Base-by-base conservation (phyloP, 1,284 basidiomycete genomes). In the Xanthoconium separans region DNA sequence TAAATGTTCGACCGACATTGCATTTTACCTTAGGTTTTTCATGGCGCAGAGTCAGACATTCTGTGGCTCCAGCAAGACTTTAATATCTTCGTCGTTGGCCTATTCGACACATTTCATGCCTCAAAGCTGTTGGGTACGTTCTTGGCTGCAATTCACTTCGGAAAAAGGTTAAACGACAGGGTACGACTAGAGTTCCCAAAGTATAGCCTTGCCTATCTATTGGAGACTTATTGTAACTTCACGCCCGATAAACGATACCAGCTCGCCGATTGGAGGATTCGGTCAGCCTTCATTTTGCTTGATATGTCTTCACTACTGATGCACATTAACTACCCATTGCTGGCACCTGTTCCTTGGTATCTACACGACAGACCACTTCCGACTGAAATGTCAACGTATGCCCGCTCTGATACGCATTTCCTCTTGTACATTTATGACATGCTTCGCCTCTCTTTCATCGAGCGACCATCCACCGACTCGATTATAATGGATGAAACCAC, bases 81-180 rank as follows among this genome's bases (percentile, higher is more conserved):
- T 68, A 93, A 92, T 50, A 69, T 98, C 3, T 98, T 95, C 70
- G 79, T 98, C 45, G 95, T 99, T 57, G 93, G 94, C 58, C 74
- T 99, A 10, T 99, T 98, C 68, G 96, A 99, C 69, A 99, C 97
- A 0, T 98, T 87, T 69, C 95, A 98, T 64, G 96, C 96, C 1
- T 93, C 93, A 0, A 91, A 90, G 64, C 76, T 92, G 1, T 76
- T 97, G 50, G 85, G 89, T 91, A 64, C 50, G 77, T 39, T 24
- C 8, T 7, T 30, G 31, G 15, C 29, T 43, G 7, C 13, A 27
- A 49, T 8, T 47, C 41, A 9, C 45, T 20, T 37, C 43, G 29
- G 6, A n/a, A 11, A 13, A 16, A 16, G 30, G 51, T 47, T 55
- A 51, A 57, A 50, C 24, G 53, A 44, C 33, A 57, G 37, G 47